Evolutionary conservation across 202 grass and related monocot genomes (phyloP).

Genomic region (Saccharum hybrid): DNA sequence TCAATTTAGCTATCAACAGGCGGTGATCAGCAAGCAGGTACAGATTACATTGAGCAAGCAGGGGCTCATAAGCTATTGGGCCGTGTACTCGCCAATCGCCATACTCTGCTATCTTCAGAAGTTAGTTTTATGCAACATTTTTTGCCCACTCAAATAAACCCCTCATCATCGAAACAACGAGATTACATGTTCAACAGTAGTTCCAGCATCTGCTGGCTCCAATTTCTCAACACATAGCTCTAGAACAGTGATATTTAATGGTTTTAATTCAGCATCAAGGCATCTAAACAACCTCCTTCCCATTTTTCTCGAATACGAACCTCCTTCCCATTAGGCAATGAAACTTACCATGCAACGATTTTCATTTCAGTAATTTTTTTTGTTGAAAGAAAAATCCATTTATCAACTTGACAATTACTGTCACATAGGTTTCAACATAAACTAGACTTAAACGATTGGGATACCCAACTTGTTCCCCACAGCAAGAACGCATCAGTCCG

Average conservation of each 20-base stretch:
- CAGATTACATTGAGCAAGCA: too few relatives aligned
- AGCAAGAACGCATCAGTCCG: not conserved
- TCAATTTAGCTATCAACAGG: too few relatives aligned
- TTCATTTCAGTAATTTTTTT: too few relatives aligned
- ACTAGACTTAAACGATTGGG: too few relatives aligned
- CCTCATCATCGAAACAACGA: too few relatives aligned
- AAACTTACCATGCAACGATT: too few relatives aligned
- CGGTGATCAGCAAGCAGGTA: too few relatives aligned
- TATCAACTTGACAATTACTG: not conserved
- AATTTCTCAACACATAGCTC: not conserved
- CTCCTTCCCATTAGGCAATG: too few relatives aligned
- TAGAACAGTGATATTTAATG: not conserved
- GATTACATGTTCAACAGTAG: not conserved
- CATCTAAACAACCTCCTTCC: too few relatives aligned
- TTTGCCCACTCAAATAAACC: not conserved
- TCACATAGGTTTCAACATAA: not conserved
- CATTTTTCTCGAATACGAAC: too few relatives aligned
- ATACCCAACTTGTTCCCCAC: not conserved
- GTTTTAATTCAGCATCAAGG: not conserved
- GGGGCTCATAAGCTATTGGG: too few relatives aligned
- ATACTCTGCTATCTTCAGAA: not conserved
- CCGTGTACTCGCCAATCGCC: not conserved
- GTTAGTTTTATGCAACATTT: not conserved
- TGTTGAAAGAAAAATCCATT: not conserved
- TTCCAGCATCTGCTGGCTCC: not conserved